Conservation (phyloP, 371 early-diverging fungal species). For the Syncephalastrum monosporum region DNA sequence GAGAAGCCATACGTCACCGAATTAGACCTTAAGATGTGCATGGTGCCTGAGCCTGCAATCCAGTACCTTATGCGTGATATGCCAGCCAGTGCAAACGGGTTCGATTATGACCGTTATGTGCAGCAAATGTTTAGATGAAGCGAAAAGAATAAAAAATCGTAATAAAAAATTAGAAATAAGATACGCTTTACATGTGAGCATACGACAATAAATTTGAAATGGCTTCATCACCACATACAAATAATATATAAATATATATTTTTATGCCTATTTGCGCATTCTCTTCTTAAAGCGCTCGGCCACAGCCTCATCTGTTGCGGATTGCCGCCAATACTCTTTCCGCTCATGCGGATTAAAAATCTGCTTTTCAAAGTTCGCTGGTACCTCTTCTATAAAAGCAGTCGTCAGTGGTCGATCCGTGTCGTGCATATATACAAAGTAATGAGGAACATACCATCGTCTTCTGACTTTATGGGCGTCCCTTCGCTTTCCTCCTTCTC, state of each 20-base stretch:
- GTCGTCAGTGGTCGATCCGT: constrained; percentile 10
- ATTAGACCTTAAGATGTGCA: constrained; percentile 66
- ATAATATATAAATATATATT: too few species aligned
- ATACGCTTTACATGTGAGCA: too few species aligned
- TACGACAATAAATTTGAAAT: too few species aligned
- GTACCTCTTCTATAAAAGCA: constrained; percentile 16
- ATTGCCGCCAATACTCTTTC: constrained; percentile 33
- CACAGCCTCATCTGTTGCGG: constrained; percentile 79
- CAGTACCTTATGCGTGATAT: constrained; percentile 72
- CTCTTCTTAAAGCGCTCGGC: constrained; percentile 83
- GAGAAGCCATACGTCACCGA: constrained; percentile 84
- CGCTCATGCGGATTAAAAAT: constrained; percentile 33
- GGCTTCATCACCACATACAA: too few species aligned
- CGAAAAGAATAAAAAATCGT: not conserved
- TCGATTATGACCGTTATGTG: constrained; percentile 73
- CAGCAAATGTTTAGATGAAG: constrained; percentile 61
- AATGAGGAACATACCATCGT: constrained; percentile 18
- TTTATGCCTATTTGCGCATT: constrained; percentile 45
- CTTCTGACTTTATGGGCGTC: constrained; percentile 2
- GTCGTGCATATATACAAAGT: constrained; percentile 13
- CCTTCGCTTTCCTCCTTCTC: constrained; percentile 22
- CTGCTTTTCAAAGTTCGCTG: constrained; percentile 37
- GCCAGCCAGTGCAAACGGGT: constrained; percentile 55
- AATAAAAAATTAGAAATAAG: too few species aligned
- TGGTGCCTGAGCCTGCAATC: constrained; percentile 67